Conservation (phyloP, 768 basidiomycete genomes). For the Leccinum fibrillosum region DNA sequence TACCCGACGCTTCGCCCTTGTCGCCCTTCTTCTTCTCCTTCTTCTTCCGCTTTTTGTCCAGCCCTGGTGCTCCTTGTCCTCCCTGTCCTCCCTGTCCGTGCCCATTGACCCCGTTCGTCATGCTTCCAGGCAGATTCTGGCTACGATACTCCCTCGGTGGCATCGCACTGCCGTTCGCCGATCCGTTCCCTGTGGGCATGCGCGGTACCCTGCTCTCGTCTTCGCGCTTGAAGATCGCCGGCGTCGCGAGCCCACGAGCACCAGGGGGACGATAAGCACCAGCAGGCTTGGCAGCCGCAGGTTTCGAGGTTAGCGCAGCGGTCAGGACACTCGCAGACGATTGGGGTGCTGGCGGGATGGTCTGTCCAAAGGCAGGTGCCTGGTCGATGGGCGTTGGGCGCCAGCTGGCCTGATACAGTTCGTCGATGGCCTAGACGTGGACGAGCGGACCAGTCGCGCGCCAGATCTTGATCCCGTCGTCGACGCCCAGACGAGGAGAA, state of each 20-base stretch:
- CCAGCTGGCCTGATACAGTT: constrained; percentile 90
- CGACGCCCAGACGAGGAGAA: constrained; percentile 92
- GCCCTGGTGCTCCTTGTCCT: constrained; percentile 27
- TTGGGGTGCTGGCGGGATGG: constrained; percentile 65
- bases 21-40: constrained; percentile 57
- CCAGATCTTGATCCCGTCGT: constrained; percentile 97
- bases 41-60: constrained; percentile 45
- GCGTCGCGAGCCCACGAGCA: constrained; percentile 67
- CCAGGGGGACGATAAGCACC: constrained; percentile 62
- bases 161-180: constrained; percentile 51
- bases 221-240: constrained; percentile 85
- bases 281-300: constrained; percentile 59
- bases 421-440: constrained; percentile 78
- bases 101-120: constrained; percentile 33
- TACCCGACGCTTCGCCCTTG: constrained; percentile 27
- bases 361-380: constrained; percentile 61
- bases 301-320: constrained; percentile 49
- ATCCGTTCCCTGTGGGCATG: constrained; percentile 37
- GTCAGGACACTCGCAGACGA: constrained; percentile 57
- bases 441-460: constrained; percentile 88
- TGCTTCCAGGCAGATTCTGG: constrained; percentile 50
- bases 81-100: constrained; percentile 22
- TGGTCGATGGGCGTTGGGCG: constrained; percentile 67
- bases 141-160: constrained; percentile 62
- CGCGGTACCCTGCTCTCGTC: constrained; percentile 77